phyloP scores from a whole-genome alignment of 1,284 basidiomycete genomes.

The Acaromyces ingoldii region DNA sequence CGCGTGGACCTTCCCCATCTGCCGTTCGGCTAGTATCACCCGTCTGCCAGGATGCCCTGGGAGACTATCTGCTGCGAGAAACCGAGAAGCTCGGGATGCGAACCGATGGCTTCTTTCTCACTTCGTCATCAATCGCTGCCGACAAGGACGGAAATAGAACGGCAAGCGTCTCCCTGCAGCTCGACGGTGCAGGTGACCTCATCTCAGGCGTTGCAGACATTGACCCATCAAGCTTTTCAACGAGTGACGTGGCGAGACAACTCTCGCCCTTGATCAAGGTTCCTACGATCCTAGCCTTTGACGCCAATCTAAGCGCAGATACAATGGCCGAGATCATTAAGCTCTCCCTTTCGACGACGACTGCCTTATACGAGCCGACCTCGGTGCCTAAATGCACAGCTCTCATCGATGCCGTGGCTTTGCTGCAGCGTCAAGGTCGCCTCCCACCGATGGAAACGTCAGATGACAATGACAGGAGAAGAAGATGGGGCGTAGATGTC shows the following conservation, averaged over 20 bases:
- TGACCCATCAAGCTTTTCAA: too few relatives aligned
- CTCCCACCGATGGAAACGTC: too few relatives aligned
- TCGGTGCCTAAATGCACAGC: conserved; percentile 71
- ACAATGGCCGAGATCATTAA: conserved; percentile 60
- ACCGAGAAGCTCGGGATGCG: conserved; percentile 67
- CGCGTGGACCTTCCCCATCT: conserved; percentile 23
- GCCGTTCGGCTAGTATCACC: conserved; percentile 53
- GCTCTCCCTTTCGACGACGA: conserved; percentile 49
- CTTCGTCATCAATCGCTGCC: too few relatives aligned
- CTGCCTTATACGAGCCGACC: conserved; percentile 65
- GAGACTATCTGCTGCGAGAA: conserved; percentile 60
- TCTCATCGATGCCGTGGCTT: conserved; percentile 64
- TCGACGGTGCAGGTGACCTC: conserved; percentile 69
- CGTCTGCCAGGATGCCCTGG: conserved; percentile 44
- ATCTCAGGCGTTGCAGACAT: conserved; percentile 86
- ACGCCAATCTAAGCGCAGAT: conserved; percentile 69
- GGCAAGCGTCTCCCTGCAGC: conserved; percentile 76
- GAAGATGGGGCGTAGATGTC: too few relatives aligned
- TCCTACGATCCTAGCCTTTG: conserved; percentile 70
- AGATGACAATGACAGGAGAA: too few relatives aligned
- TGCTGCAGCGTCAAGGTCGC: conserved; percentile 44
- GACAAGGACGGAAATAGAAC: conserved; percentile 60
- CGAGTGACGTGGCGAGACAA: too few relatives aligned
- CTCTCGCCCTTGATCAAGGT: conserved; percentile 18
- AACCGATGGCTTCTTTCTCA: conserved; percentile 67